Conservation (phyloP, 2,329 filamentous ascomycete genomes). For the Beauveria sp. region DNA sequence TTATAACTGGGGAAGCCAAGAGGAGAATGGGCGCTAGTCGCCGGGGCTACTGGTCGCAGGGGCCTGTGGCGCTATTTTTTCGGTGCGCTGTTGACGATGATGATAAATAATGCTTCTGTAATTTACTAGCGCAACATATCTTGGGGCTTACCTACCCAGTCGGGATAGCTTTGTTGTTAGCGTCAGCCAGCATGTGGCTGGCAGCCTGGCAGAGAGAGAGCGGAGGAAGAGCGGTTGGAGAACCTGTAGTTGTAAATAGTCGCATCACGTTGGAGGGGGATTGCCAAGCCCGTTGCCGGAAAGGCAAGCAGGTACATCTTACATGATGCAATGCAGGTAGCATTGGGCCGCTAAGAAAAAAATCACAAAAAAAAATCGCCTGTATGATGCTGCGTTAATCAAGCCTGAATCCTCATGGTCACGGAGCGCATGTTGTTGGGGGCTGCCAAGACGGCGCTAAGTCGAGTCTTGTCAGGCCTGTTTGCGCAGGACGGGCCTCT, state of each 20-base stretch:
- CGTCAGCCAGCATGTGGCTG: background rate
- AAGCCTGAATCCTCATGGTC: no score
- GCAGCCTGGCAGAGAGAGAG: background rate
- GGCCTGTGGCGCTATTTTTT: background rate
- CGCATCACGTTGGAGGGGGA: background rate
- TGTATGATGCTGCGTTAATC: no score
- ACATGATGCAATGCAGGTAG: background rate
- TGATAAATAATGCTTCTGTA: background rate
- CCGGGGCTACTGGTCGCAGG: background rate
- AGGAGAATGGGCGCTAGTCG: constrained; percentile 7
- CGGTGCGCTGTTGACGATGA: no score
- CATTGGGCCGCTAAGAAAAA: background rate
- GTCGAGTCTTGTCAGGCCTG: background rate
- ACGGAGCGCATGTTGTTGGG: background rate
- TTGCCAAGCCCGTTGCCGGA: background rate
- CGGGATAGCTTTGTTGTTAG: background rate
- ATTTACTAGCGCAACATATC: background rate
- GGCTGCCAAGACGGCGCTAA: constrained; percentile 9
- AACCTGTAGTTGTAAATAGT: no score
- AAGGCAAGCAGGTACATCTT: no score
- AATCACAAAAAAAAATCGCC: no score
- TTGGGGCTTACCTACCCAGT: no score
- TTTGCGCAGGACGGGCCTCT: background rate
- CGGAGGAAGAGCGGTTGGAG: no score
- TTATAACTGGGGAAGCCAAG: constrained; percentile 6